These are phyloP conservation scores for Citrus maxima DNA, from an alignment of 345 rosid species.

Conservation along the genomic window DNA sequence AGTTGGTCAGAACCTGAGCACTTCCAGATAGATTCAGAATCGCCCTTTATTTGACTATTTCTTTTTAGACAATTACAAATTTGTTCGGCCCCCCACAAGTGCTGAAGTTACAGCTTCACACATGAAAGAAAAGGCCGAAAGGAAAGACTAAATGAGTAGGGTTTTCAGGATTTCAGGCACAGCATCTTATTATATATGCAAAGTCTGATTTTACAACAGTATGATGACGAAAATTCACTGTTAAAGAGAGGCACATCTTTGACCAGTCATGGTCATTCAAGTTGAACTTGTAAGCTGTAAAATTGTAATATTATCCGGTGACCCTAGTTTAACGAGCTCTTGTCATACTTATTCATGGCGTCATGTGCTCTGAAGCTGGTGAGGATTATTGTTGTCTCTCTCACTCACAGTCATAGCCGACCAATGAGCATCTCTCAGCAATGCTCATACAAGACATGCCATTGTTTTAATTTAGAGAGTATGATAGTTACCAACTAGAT, in stretches of 20 bases:
- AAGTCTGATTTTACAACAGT: background rate
- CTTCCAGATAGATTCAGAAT: background rate
- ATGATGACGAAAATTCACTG: background rate
- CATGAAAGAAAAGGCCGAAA: background rate
- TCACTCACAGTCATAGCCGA: background rate
- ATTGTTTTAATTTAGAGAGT: background rate
- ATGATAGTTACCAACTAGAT: background rate
- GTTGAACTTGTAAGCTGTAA: background rate
- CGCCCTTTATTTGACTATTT: background rate
- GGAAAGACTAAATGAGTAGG: background rate
- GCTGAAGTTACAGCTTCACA: background rate
- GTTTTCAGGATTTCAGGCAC: background rate
- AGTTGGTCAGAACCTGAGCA: slow-evolving; percentile 4
- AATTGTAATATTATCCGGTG: background rate
- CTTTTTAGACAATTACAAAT: background rate
- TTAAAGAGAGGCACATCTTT: background rate
- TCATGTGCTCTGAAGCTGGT: slow-evolving; percentile 3
- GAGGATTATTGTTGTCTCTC: too few relatives aligned
- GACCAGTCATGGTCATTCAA: slow-evolving; percentile 17
- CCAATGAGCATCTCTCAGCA: slow-evolving; percentile 6
- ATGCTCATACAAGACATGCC: background rate
- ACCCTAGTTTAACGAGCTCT: slow-evolving; percentile 12
- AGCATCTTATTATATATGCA: background rate
- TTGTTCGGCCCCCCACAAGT: background rate
- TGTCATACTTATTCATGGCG: background rate